Base-by-base conservation (phyloP, 192 early-diverging fungal species). In the Backusella australiensis region DNA sequence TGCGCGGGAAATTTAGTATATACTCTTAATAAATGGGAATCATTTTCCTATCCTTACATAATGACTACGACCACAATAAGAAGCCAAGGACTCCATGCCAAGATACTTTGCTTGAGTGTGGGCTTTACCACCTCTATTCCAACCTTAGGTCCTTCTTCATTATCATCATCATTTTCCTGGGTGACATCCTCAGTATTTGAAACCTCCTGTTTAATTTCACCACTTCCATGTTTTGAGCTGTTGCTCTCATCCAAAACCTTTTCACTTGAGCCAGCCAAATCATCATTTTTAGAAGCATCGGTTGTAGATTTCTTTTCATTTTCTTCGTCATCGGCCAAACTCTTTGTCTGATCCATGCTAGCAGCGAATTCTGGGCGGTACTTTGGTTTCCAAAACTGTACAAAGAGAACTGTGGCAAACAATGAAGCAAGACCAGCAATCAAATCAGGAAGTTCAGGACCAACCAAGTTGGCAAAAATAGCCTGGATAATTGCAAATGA, bases 51-150 rank as follows among this genome's bases (percentile, higher is more conserved):
- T 71, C 72, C 78, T 75, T 71, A 80, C 78, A 77, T 79, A 42
- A 83, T 81, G 23, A 81, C 80, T 1, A 81, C 36, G 0, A 77
- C 41, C 7, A 81, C 76, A 34, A 81, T 83, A 35, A 72, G 52
- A 17, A 83, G 17, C 82, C 82, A 83, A 3, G 82, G 82, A 41
- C 75, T 77, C 82, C 82, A 83, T 21, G 77, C 77, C 32, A 83
- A 38, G 0, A 77, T 0, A 35, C 68, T 59, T 42, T 83, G 78
- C 2, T 46, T 71, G 1, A 77, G 19, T 14, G 67, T 73, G 21
- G 82, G 78, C 34, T 79, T 79, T 19, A 67, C 36, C 5, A 77
- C 21, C 19, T 46, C 23, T 5, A 63, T 63, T 12, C 56, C 49
- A 23, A 41, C 38, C 11, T 36, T 12, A 11, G 6, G 23, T 4